A percentile compares a stretch with the other conserved stretches of the same genome.
Evolutionary conservation across 2,329 filamentous ascomycete genomes (phyloP).

Genomic region (Cladosporium sp.): DNA sequence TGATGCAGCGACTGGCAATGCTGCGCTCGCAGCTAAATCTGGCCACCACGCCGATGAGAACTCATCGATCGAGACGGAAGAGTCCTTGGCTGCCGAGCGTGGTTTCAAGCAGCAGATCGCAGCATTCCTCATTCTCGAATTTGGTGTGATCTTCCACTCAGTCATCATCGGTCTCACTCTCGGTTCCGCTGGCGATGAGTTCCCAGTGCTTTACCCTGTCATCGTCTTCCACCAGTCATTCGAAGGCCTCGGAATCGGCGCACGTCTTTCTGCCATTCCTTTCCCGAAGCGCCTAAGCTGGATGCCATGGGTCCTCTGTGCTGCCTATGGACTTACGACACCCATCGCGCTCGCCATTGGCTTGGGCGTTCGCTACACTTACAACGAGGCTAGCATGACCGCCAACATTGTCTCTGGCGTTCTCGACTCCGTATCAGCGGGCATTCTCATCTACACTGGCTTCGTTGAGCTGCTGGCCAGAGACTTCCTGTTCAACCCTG

Average conservation of each 20-base stretch:
- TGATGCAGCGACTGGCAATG: slow-evolving; percentile 7
- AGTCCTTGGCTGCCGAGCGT: slow-evolving; percentile 18
- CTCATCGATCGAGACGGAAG: slow-evolving; percentile 9
- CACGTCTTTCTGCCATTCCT: slow-evolving; percentile 72
- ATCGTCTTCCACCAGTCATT: slow-evolving; percentile 90
- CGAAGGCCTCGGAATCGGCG: slow-evolving; percentile 85
- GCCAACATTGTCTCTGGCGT: slow-evolving; percentile 80
- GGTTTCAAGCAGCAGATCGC: slow-evolving; percentile 76
- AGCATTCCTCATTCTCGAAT: slow-evolving; percentile 88
- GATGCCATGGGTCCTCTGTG: slow-evolving; percentile 73
- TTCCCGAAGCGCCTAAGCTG: slow-evolving; percentile 71
- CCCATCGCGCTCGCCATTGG: slow-evolving; percentile 84
- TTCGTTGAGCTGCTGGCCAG: slow-evolving; percentile 50
- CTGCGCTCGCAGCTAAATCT: slow-evolving; percentile 19
- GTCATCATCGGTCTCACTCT: slow-evolving; percentile 88
- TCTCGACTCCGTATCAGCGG: slow-evolving; percentile 74
- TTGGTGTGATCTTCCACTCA: slow-evolving; percentile 69
- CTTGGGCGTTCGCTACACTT: slow-evolving; percentile 68
- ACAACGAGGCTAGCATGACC: slow-evolving; percentile 60
- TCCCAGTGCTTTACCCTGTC: slow-evolving; percentile 61
- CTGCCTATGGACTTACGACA: slow-evolving; percentile 74
- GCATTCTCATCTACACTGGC: slow-evolving; percentile 52
- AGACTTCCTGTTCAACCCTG: slow-evolving; percentile 64
- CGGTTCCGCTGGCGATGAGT: slow-evolving; percentile 59
- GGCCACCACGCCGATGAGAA: slow-evolving; percentile 18